Evolutionary conservation across 2,329 filamentous ascomycete species (phyloP).

Genomic region (Cadophora malorum): DNA sequence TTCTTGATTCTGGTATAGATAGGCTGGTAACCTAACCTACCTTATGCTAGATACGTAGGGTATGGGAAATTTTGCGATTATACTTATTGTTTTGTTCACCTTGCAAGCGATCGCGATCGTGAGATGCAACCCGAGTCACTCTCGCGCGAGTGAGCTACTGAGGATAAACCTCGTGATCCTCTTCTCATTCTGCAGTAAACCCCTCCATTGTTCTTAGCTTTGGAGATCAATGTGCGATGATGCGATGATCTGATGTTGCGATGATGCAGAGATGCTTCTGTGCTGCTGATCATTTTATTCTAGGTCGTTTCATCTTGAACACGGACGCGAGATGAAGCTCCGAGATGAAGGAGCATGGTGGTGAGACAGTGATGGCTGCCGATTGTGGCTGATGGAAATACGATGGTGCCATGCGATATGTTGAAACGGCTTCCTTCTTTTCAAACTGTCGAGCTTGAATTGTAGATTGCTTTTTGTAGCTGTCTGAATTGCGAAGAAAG

Average conservation of each 20-base stretch:
- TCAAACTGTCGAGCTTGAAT: not conserved
- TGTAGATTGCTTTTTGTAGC: too few species aligned
- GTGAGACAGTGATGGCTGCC: slow-evolving; percentile 1
- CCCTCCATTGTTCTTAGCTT: too few species aligned
- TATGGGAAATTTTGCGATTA: not conserved
- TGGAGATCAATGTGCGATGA: not conserved
- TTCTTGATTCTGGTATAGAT: slow-evolving; percentile 2
- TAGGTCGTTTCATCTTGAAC: slow-evolving; percentile 6
- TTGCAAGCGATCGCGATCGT: not conserved
- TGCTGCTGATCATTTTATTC: not conserved
- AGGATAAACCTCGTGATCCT: too few species aligned
- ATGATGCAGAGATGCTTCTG: slow-evolving; percentile 1
- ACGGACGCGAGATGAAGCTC: slow-evolving; percentile 1
- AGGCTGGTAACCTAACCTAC: slow-evolving; percentile 4
- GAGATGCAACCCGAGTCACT: not conserved
- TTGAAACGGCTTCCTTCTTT: not conserved
- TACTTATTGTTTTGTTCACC: not conserved
- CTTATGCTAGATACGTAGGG: slow-evolving; percentile 3
- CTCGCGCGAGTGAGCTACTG: too few species aligned
- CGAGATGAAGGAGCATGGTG: slow-evolving; percentile 2
- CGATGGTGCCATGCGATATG: not conserved
- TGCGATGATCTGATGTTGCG: not conserved
- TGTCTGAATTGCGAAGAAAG: too few species aligned
- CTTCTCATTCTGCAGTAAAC: too few species aligned
- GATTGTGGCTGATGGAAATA: slow-evolving; percentile 9